phyloP scores from a whole-genome alignment of 2,329 filamentous ascomycete genomes.

The Aureobasidium leucospermi region DNA sequence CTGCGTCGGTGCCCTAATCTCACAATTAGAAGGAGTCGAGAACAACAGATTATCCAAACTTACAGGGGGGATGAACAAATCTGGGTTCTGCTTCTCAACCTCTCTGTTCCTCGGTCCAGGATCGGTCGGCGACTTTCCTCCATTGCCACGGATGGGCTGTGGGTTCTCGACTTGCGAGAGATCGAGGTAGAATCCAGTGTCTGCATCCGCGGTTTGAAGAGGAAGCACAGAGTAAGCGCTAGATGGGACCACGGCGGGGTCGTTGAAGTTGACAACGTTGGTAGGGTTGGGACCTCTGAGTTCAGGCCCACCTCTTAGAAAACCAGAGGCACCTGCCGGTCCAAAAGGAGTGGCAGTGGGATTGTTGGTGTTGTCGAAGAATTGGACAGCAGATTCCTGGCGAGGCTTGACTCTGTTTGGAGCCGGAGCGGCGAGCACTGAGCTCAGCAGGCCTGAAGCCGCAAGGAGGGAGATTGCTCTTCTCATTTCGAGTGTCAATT shows the following conservation, averaged over 20 bases:
- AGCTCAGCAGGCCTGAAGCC: constrained; percentile 2
- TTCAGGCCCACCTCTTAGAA: constrained; percentile 26
- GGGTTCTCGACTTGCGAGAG: constrained; percentile 33
- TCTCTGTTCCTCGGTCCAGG: constrained; percentile 29
- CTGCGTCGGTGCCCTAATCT: constrained; percentile 31
- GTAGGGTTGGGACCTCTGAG: constrained; percentile 29
- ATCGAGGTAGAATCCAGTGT: constrained; percentile 34
- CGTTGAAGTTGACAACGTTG: constrained; percentile 24
- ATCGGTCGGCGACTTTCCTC: constrained; percentile 31
- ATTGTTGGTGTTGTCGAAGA: constrained; percentile 3
- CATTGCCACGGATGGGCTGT: constrained; percentile 32
- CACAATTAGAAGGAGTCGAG: background rate
- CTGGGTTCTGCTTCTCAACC: constrained; percentile 34
- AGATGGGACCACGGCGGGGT: constrained; percentile 28
- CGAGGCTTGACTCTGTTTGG: background rate
- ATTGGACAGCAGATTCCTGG: constrained; percentile 3
- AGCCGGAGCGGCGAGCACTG: constrained; percentile 11
- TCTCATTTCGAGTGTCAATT: background rate
- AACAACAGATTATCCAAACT: background rate
- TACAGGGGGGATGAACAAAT: constrained; percentile 29
- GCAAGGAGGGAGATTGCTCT: background rate
- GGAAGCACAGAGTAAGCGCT: constrained; percentile 31
- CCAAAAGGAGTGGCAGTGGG: constrained; percentile 20
- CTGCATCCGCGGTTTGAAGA: constrained; percentile 30
- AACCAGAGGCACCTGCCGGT: constrained; percentile 30